A percentile compares a stretch with the other conserved stretches of the same genome.
phyloP scores from a whole-genome alignment of 495 filamentous ascomycete species.

The Rhizodiscina lignyota region DNA sequence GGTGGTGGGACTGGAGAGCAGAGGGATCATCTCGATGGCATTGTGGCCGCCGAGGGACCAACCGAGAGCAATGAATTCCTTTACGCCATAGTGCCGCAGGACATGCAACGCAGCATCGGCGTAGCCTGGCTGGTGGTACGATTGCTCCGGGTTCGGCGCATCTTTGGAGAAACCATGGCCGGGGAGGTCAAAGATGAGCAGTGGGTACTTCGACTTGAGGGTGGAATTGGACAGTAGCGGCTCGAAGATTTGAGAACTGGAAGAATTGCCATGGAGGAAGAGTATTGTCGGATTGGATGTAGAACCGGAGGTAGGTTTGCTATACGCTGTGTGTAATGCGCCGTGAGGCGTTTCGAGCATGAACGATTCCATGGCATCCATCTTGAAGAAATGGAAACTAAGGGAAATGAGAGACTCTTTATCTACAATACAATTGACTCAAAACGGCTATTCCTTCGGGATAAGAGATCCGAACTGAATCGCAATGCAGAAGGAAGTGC shows the following conservation, averaged over 20 bases:
- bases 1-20: no score
- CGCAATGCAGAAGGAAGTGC: no score
- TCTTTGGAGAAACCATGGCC: slow-evolving; percentile 12
- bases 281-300: slow-evolving; percentile 3
- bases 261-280: slow-evolving; percentile 15
- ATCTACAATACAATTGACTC: no score
- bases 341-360: no score
- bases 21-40: slow-evolving; percentile 13
- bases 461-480: no score
- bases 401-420: no score
- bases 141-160: slow-evolving; percentile 5
- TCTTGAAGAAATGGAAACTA: no score
- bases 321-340: no score
- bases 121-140: slow-evolving; percentile 9
- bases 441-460: no score
- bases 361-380: no score
- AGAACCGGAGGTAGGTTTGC: no score
- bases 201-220: slow-evolving; percentile 1
- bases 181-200: slow-evolving; percentile 14
- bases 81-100: slow-evolving; percentile 4
- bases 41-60: slow-evolving; percentile 15
- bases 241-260: slow-evolving; percentile 7
- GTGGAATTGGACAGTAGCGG: slow-evolving; percentile 3
- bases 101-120: slow-evolving; percentile 8
- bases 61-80: slow-evolving; percentile 8